phyloP scores from a whole-genome alignment of 2,329 filamentous ascomycete species.

The Trichophyton rubrum region DNA sequence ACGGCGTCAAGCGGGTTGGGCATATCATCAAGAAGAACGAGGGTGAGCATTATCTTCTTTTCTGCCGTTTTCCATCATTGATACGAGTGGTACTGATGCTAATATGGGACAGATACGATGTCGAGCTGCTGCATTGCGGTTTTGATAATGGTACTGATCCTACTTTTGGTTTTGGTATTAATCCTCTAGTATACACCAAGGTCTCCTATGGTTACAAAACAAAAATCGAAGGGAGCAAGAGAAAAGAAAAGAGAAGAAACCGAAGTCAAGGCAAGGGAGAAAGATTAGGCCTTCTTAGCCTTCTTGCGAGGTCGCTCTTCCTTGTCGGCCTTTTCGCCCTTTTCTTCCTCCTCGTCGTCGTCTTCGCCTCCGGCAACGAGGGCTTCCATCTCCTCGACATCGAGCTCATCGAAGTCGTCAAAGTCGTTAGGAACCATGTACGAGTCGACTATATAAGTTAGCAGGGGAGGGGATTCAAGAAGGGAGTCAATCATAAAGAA shows the following conservation, averaged over 20 bases:
- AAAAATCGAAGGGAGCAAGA: slow-evolving; percentile 2
- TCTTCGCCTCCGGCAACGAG: slow-evolving; percentile 34
- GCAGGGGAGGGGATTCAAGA: background rate
- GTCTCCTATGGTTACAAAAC: slow-evolving; percentile 4
- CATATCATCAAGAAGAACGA: slow-evolving; percentile 82
- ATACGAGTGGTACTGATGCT: slow-evolving; percentile 11
- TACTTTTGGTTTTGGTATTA: slow-evolving; percentile 69
- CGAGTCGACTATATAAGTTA: slow-evolving; percentile 47
- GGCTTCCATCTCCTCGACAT: slow-evolving; percentile 41
- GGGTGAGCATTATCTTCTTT: slow-evolving; percentile 41
- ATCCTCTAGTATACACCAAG: slow-evolving; percentile 40
- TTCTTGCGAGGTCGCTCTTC: slow-evolving; percentile 20
- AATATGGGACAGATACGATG: slow-evolving; percentile 41
- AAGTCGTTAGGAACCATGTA: slow-evolving; percentile 55
- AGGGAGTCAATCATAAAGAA: background rate
- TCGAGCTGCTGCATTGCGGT: slow-evolving; percentile 87
- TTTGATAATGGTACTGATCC: slow-evolving; percentile 75
- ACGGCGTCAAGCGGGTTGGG: slow-evolving; percentile 73
- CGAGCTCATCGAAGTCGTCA: slow-evolving; percentile 33
- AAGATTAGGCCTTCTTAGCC: slow-evolving; percentile 12
- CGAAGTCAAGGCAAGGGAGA: background rate
- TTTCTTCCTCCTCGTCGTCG: slow-evolving; percentile 35
- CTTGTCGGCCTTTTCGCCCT: slow-evolving; percentile 23
- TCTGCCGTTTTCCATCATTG: too few species aligned
- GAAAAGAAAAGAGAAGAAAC: background rate